phyloP scores from a whole-genome alignment of 306 rosid genomes.

The Dalbergia cultrata region DNA sequence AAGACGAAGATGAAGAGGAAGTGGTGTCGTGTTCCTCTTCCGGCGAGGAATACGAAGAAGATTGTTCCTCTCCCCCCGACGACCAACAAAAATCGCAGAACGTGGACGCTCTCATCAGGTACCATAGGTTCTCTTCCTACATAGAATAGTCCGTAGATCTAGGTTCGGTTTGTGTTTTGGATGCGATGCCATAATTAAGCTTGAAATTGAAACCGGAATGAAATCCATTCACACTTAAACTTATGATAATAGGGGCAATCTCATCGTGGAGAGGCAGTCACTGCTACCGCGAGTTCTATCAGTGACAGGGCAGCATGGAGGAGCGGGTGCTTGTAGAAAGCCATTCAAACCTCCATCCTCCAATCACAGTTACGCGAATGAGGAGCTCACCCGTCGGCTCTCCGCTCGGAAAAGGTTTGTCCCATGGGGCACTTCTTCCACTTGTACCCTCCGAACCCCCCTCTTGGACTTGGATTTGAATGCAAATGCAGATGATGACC shows the following conservation, averaged over 20 bases:
- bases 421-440: constrained; percentile 81
- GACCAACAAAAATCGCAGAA: constrained; percentile 77
- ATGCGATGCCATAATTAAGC: not conserved
- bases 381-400: constrained; percentile 82
- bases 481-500: not conserved
- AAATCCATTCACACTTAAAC: not conserved
- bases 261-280: constrained; percentile 79
- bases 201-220: not conserved
- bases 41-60: constrained; percentile 49
- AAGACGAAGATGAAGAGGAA: constrained; percentile 62
- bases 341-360: constrained; percentile 92
- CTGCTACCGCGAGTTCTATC: constrained; percentile 88
- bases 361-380: constrained; percentile 48
- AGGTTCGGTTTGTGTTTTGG: not conserved
- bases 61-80: constrained; percentile 42
- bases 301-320: constrained; percentile 53
- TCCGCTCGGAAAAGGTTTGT: constrained; percentile 88
- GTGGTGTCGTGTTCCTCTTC: constrained; percentile 62
- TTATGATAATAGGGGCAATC: constrained; percentile 63
- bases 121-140: not conserved
- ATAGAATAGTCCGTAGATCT: not conserved
- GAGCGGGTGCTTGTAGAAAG: constrained; percentile 78
- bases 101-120: constrained; percentile 89
- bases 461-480: constrained; percentile 24
- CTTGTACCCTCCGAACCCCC: constrained; percentile 38